Evolutionary conservation across 2,329 filamentous ascomycete species (phyloP).

Genomic region (Cladophialophora immunda): DNA sequence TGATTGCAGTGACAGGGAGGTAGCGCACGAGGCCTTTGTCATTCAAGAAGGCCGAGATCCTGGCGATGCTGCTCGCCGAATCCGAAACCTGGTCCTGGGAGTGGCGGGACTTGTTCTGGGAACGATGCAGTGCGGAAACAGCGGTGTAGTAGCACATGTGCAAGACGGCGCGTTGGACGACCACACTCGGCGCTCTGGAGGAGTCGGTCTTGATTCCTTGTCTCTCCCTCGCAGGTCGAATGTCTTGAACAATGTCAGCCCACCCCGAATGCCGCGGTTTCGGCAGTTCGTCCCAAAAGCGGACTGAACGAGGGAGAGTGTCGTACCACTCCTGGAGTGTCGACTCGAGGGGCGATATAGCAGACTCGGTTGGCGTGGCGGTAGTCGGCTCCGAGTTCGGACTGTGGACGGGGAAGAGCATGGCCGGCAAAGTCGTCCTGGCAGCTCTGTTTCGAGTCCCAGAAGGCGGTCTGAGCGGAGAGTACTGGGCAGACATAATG

Average conservation of each 20-base stretch:
- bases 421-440: not conserved
- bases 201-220: not conserved
- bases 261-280: not conserved
- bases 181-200: slow-evolving; percentile 11
- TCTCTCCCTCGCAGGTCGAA: not conserved
- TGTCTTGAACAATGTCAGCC: not conserved
- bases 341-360: slow-evolving; percentile 5
- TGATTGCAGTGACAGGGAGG: slow-evolving; percentile 19
- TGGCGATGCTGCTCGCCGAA: slow-evolving; percentile 13
- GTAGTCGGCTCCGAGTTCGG: slow-evolving; percentile 5
- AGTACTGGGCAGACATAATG: slow-evolving; percentile 27
- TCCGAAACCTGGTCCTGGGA: slow-evolving; percentile 11
- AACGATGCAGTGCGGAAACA: slow-evolving; percentile 22
- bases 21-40: slow-evolving; percentile 16
- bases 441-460: not conserved
- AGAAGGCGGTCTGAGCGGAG: slow-evolving; percentile 5
- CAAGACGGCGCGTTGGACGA: slow-evolving; percentile 18
- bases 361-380: not conserved
- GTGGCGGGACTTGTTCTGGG: not conserved
- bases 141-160: slow-evolving; percentile 21
- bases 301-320: slow-evolving; percentile 3
- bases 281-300: not conserved
- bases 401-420: slow-evolving; percentile 19
- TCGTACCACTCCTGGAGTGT: slow-evolving; percentile 16
- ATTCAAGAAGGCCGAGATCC: slow-evolving; percentile 15